phyloP scores from a whole-genome alignment of 2,329 filamentous ascomycete species.

The Fusarium hostae region DNA sequence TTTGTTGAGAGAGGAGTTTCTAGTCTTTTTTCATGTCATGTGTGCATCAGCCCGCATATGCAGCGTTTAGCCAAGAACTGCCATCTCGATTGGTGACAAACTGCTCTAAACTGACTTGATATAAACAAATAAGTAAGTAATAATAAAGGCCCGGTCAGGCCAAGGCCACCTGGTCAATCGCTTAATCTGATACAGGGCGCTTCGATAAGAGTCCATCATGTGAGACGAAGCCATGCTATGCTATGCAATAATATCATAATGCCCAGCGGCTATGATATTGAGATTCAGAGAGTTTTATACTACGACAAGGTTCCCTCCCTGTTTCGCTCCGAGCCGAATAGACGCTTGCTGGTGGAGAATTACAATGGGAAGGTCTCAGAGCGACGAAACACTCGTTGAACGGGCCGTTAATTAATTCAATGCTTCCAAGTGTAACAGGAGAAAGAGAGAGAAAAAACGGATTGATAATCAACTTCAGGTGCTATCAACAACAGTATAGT shows the following conservation, averaged over 20 bases:
- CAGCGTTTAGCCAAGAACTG: conserved; percentile 3
- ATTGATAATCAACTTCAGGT: background rate
- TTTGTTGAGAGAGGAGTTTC: background rate
- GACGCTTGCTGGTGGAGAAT: conserved; percentile 11
- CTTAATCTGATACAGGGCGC: conserved; percentile 32
- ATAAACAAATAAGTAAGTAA: background rate
- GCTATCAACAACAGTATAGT: background rate
- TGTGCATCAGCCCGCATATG: background rate
- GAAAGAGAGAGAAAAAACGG: background rate
- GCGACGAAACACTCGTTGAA: conserved; percentile 13
- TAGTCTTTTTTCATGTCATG: background rate
- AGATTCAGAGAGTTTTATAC: background rate
- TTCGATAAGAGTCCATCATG: conserved; percentile 14
- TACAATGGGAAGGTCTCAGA: background rate
- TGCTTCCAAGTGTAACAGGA: background rate
- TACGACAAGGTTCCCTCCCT: conserved; percentile 7
- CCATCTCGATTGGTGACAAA: conserved; percentile 3
- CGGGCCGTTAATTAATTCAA: conserved; percentile 9
- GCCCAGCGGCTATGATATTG: conserved; percentile 22
- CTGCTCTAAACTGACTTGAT: background rate
- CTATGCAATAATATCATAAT: background rate
- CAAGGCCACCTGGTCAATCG: conserved; percentile 16
- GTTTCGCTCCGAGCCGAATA: background rate
- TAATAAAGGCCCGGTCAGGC: conserved; percentile 2
- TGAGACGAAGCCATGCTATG: conserved; percentile 15